Percentiles rank a stretch among this genome's conserved stretches.
Evolutionary conservation across 495 filamentous ascomycete species (phyloP).

Genomic region (Penicillium simplicissimum): DNA sequence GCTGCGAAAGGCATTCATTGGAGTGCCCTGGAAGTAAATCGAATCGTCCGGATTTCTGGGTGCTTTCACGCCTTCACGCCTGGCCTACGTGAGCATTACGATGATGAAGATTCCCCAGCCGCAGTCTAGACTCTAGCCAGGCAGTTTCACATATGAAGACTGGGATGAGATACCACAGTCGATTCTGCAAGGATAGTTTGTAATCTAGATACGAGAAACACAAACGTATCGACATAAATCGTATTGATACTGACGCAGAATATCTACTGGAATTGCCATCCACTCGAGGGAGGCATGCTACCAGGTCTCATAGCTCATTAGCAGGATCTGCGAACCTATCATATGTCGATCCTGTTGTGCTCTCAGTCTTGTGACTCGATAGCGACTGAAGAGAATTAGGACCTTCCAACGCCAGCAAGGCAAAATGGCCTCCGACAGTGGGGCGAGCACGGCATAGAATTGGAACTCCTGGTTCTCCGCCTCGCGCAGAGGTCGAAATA

Average conservation of each 20-base stretch:
- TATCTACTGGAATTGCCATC: neutral
- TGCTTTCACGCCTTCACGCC: no score
- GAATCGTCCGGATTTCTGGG: no score
- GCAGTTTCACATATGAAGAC: no score
- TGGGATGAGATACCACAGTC: no score
- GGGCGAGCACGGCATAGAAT: constrained; percentile 54
- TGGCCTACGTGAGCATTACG: no score
- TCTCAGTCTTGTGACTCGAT: constrained; percentile 2
- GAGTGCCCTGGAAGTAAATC: no score
- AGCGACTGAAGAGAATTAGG: constrained; percentile 31
- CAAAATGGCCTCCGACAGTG: constrained; percentile 58
- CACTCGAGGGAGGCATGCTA: neutral
- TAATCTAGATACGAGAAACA: no score
- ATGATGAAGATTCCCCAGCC: no score
- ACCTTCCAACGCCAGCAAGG: constrained; percentile 47
- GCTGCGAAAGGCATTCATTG: no score
- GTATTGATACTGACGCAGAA: neutral
- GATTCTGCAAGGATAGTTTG: no score
- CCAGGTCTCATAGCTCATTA: neutral
- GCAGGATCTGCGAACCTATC: constrained; percentile 2
- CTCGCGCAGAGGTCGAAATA: constrained; percentile 38
- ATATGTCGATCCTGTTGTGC: neutral
- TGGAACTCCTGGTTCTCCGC: constrained; percentile 35
- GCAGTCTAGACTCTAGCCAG: no score
- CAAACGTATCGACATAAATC: no score